Evolutionary conservation across 2,329 filamentous ascomycete species (phyloP).

Genomic region (Hypoxylon sp.): DNA sequence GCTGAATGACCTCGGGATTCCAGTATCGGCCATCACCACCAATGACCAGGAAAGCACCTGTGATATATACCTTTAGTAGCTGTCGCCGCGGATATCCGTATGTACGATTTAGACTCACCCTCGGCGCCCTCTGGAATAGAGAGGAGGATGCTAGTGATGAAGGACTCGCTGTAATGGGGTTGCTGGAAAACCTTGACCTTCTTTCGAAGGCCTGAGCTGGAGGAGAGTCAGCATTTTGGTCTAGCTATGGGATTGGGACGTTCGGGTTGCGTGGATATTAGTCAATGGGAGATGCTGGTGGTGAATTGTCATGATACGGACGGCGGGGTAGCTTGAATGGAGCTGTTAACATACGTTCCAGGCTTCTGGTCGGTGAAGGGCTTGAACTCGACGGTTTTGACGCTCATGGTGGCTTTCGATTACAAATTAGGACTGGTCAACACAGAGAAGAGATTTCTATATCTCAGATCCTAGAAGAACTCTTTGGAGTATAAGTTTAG

Average conservation of each 20-base stretch:
- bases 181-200: constrained; percentile 99
- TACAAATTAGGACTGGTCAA: constrained; percentile 4
- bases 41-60: constrained; percentile 88
- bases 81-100: not conserved
- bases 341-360: constrained; percentile 84
- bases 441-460: constrained; percentile 1
- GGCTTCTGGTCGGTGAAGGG: constrained; percentile 98
- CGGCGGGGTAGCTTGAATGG: constrained; percentile 55
- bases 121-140: constrained; percentile 96
- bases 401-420: constrained; percentile 68
- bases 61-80: constrained; percentile 26
- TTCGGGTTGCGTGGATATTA: not conserved
- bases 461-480: constrained; percentile 10
- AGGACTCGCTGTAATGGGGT: constrained; percentile 94
- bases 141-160: constrained; percentile 92
- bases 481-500: constrained; percentile 30
- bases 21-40: constrained; percentile 97
- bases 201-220: constrained; percentile 96
- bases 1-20: constrained; percentile 95
- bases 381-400: constrained; percentile 84
- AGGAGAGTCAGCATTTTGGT: constrained; percentile 39
- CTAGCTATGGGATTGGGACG: not conserved
- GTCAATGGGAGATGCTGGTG: not conserved
- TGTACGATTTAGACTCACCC: constrained; percentile 62
- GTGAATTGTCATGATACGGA: constrained; percentile 35